Conservation (phyloP, 768 basidiomycete genomes). For the Lactarius evosmus region DNA sequence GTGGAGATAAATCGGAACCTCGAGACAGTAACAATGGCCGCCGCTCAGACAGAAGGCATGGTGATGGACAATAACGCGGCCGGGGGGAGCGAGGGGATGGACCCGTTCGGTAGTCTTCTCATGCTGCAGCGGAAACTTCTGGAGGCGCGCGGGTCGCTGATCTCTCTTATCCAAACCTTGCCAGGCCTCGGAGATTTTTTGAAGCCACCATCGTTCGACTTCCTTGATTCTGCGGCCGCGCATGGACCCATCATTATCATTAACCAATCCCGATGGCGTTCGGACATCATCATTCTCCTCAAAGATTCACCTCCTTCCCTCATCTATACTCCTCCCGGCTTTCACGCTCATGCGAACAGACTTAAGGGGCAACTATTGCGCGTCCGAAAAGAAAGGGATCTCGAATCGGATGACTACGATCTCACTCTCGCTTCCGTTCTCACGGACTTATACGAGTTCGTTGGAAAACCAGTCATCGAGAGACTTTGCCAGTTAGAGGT, state of each 20-base stretch:
- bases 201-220: neutral
- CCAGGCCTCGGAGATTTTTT: neutral
- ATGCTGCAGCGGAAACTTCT: neutral
- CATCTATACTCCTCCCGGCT: neutral
- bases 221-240: neutral
- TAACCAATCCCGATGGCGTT: neutral
- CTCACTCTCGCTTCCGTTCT: neutral
- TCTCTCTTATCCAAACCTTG: neutral
- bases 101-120: neutral
- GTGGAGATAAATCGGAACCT: neutral
- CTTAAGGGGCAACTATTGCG: neutral
- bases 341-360: neutral
- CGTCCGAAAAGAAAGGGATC: neutral
- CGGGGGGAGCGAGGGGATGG: neutral
- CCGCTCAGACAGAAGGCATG: neutral
- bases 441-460: constrained; percentile 2
- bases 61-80: neutral
- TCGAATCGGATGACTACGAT: neutral
- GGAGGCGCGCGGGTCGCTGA: neutral
- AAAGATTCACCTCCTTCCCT: constrained; percentile 54
- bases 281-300: neutral
- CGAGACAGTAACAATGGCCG: neutral
- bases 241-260: constrained; percentile 3
- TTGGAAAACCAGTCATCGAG: constrained; percentile 7
- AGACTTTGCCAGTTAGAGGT: neutral